Conservation (phyloP, 1,284 basidiomycete genomes). For the Peniophora sp. region DNA sequence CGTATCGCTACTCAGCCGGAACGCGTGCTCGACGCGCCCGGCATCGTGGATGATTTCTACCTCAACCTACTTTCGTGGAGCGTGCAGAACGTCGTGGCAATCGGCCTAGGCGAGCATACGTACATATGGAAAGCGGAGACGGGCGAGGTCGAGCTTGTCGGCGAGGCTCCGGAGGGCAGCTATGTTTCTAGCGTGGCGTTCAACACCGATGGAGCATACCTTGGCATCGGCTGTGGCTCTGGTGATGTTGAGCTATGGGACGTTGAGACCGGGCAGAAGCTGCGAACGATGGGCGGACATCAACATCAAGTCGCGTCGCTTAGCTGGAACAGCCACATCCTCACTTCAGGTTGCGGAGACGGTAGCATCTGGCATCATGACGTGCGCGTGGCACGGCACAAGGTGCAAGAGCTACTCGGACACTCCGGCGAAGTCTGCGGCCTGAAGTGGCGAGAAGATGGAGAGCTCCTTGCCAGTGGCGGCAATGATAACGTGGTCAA, state of each 20-base stretch:
- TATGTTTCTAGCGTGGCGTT: constrained; percentile 81
- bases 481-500: constrained; percentile 97
- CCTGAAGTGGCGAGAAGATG: constrained; percentile 74
- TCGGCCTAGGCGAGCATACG: constrained; percentile 75
- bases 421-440: constrained; percentile 90
- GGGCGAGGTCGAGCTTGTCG: constrained; percentile 74
- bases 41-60: constrained; percentile 95
- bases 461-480: constrained; percentile 86
- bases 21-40: constrained; percentile 91
- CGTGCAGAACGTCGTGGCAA: constrained; percentile 77
- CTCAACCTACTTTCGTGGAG: constrained; percentile 93
- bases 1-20: constrained; percentile 82
- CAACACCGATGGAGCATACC: constrained; percentile 80
- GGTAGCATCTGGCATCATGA: constrained; percentile 95
- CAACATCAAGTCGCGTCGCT: constrained; percentile 75
- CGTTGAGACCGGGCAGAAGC: constrained; percentile 68
- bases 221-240: constrained; percentile 80
- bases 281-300: constrained; percentile 86
- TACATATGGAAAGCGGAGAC: constrained; percentile 95
- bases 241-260: constrained; percentile 98
- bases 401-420: constrained; percentile 82
- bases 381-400: constrained; percentile 80
- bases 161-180: constrained; percentile 64
- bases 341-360: constrained; percentile 85
- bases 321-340: constrained; percentile 80